Conservation (phyloP, 148 eudicot genomes). For the Vaccinium darrowii region DNA sequence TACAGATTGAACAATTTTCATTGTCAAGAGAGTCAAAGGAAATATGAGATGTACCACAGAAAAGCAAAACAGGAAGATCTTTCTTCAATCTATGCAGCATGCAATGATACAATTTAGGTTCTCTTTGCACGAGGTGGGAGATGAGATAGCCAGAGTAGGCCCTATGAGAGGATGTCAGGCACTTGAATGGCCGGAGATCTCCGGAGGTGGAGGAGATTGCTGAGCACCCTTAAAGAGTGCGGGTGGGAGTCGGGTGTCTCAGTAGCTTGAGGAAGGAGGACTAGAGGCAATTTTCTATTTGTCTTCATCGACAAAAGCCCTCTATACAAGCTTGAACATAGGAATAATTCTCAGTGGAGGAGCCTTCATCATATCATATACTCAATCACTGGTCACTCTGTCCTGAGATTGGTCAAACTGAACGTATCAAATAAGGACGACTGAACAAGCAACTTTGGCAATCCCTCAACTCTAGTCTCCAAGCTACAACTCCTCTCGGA, state of each 20-base stretch:
- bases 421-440: neutral
- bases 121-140: neutral
- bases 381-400: neutral
- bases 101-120: neutral
- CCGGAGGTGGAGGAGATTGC: neutral
- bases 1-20: neutral
- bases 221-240: neutral
- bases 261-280: neutral
- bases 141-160: neutral
- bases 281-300: neutral
- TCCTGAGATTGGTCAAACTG: neutral
- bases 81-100: neutral
- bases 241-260: neutral
- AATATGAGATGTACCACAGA: neutral
- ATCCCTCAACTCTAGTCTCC: neutral
- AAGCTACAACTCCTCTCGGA: neutral
- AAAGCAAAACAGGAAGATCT: neutral
- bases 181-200: neutral
- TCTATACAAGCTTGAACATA: neutral
- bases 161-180: neutral
- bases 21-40: neutral
- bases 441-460: neutral
- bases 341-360: neutral
- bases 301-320: neutral
- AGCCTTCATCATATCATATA: neutral